phyloP scores from a whole-genome alignment of 805 yeast genomes.

The Candida nanaspora region DNA sequence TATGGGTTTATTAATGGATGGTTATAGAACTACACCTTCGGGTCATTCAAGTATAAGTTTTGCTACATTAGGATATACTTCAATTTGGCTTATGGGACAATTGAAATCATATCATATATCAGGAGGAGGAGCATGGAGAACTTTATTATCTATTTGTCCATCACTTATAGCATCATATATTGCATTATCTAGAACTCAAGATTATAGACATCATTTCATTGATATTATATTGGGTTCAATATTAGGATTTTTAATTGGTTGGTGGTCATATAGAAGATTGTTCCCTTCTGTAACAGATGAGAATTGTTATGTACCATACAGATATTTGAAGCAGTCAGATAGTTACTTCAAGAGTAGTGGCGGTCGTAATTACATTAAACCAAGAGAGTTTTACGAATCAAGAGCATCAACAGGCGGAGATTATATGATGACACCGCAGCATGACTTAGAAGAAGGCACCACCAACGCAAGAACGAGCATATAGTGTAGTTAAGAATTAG shows the following conservation, averaged over 20 bases:
- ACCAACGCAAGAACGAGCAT: too few species aligned
- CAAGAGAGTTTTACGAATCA: neutral
- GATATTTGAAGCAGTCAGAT: constrained; percentile 10
- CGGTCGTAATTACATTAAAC: too few species aligned
- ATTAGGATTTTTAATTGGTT: constrained; percentile 58
- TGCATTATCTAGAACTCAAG: constrained; percentile 83
- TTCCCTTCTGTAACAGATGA: constrained; percentile 35
- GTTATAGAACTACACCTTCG: constrained; percentile 76
- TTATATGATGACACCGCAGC: constrained; percentile 1
- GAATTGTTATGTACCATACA: constrained; percentile 34
- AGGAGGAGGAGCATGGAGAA: constrained; percentile 65
- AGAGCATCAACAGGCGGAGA: neutral
- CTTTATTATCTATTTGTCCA: constrained; percentile 46
- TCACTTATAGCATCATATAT: constrained; percentile 62
- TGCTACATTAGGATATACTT: constrained; percentile 55
- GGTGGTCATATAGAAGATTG: constrained; percentile 46
- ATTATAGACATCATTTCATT: constrained; percentile 87
- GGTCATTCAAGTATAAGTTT: constrained; percentile 74
- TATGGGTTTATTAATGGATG: constrained; percentile 43
- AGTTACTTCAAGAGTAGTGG: too few species aligned
- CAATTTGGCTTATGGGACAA: constrained; percentile 67
- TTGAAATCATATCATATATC: constrained; percentile 29
- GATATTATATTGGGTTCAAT: constrained; percentile 72
- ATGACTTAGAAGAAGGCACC: constrained; percentile 2
- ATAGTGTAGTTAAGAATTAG: neutral